Conservation (phyloP, 805 yeast genomes). For the Lachancea quebecensis region DNA sequence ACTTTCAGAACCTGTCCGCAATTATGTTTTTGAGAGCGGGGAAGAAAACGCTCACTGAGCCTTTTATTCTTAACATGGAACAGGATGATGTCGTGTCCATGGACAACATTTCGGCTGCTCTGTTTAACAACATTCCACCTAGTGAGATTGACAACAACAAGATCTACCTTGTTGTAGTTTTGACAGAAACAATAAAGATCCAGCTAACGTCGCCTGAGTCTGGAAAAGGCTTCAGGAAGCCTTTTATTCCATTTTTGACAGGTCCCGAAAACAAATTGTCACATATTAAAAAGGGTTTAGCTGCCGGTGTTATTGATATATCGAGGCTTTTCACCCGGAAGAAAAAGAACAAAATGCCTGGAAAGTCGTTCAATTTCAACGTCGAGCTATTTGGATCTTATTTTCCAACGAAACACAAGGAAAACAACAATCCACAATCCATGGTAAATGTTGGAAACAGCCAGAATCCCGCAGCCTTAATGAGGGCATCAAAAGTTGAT, state of each 20-base stretch:
- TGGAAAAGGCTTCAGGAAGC: slow-evolving; percentile 9
- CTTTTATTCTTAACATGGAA: slow-evolving; percentile 62
- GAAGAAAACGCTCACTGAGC: slow-evolving; percentile 63
- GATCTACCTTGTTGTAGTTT: slow-evolving; percentile 66
- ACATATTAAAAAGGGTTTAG: slow-evolving; percentile 66
- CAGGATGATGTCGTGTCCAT: slow-evolving; percentile 51
- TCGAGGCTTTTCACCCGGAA: slow-evolving; percentile 66
- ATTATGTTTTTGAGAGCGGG: slow-evolving; percentile 63
- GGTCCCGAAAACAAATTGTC: slow-evolving; percentile 22
- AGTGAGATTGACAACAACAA: slow-evolving; percentile 56
- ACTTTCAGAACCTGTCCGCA: slow-evolving; percentile 63
- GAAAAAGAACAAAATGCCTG: slow-evolving; percentile 51
- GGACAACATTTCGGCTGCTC: slow-evolving; percentile 69
- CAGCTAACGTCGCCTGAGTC: slow-evolving; percentile 17
- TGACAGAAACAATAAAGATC: slow-evolving; percentile 62
- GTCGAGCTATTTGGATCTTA: slow-evolving; percentile 69
- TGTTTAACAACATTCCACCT: slow-evolving; percentile 70
- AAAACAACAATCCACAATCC: slow-evolving; percentile 16
- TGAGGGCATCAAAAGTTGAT: neutral
- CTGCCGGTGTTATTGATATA: slow-evolving; percentile 83
- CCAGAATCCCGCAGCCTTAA: slow-evolving; percentile 1
- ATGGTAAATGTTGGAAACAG: slow-evolving; percentile 26
- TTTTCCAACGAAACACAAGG: slow-evolving; percentile 22
- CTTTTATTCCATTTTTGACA: slow-evolving; percentile 20
- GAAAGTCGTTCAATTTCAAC: slow-evolving; percentile 63